These are phyloP conservation scores for Calonectria crousiana DNA, from an alignment of 2,329 filamentous ascomycete genomes.

Conservation along the genomic window DNA sequence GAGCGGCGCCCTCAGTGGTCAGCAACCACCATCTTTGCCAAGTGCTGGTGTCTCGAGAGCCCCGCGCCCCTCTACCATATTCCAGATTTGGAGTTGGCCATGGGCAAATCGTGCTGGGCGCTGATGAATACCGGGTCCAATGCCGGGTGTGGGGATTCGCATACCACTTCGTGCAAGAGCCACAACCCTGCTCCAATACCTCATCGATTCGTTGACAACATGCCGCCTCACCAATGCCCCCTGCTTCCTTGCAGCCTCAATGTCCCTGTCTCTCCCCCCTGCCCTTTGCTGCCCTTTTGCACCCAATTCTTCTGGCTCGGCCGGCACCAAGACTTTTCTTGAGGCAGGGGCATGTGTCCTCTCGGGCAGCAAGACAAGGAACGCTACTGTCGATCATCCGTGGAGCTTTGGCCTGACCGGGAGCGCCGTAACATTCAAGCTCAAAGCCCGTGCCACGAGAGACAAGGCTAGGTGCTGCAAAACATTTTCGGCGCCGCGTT, in stretches of 20 bases:
- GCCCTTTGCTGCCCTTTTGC: constrained; percentile 9
- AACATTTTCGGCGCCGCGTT: neutral
- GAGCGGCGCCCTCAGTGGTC: constrained; percentile 23
- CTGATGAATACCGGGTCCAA: constrained; percentile 15
- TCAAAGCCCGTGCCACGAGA: constrained; percentile 26
- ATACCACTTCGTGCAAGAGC: constrained; percentile 10
- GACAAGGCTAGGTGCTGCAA: constrained; percentile 11
- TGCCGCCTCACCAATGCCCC: constrained; percentile 12
- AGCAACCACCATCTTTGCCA: constrained; percentile 3
- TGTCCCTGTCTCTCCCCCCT: constrained; percentile 14
- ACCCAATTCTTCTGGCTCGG: constrained; percentile 23
- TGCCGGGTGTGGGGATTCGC: constrained; percentile 19
- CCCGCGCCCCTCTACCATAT: constrained; percentile 1
- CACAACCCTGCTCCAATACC: neutral
- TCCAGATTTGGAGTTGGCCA: constrained; percentile 11
- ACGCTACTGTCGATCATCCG: constrained; percentile 47
- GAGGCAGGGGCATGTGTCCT: neutral
- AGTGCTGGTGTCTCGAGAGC: neutral
- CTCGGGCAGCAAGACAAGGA: constrained; percentile 12
- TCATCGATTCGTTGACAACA: neutral
- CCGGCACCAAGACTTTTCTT: constrained; percentile 1
- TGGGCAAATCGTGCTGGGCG: constrained; percentile 7
- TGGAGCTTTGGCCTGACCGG: constrained; percentile 32
- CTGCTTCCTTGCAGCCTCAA: constrained; percentile 4
- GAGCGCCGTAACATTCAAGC: constrained; percentile 19